phyloP scores from a whole-genome alignment of 352 stramenopile genomes.

The Pelagophyceae sp. region DNA sequence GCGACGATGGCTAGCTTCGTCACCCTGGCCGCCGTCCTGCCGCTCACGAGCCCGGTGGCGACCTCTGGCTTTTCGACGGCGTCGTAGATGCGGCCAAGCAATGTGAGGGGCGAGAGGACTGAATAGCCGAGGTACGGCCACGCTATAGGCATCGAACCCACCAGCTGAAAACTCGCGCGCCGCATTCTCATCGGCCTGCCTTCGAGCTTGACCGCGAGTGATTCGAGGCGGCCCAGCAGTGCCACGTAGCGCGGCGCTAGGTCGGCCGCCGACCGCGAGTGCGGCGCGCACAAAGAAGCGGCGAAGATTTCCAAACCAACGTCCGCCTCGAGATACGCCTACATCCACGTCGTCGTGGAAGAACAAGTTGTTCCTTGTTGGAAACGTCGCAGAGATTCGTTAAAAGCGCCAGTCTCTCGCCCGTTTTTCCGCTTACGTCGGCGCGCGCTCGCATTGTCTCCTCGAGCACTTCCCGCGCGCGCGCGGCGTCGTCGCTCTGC shows the following conservation, averaged over 20 bases:
- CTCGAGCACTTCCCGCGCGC: slow-evolving; percentile 7
- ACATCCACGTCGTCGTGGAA: too few relatives aligned
- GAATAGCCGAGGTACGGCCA: slow-evolving; percentile 27
- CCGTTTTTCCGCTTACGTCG: not conserved
- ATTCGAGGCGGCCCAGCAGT: not conserved
- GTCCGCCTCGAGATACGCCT: not conserved
- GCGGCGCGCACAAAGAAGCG: slow-evolving; percentile 21
- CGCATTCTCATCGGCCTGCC: not conserved
- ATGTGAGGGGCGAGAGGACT: not conserved
- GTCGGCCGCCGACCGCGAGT: not conserved
- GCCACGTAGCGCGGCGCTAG: not conserved
- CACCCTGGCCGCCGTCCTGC: not conserved
- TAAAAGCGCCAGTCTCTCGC: too few relatives aligned
- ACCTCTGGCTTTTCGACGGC: not conserved
- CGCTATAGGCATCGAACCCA: slow-evolving; percentile 23
- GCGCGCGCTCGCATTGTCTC: not conserved
- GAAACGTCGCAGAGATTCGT: not conserved
- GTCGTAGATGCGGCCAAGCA: slow-evolving; percentile 7
- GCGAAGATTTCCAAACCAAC: not conserved
- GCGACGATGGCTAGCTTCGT: slow-evolving; percentile 22
- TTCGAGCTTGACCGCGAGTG: not conserved
- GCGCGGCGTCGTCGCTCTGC: not conserved
- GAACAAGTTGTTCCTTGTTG: slow-evolving; percentile 2
- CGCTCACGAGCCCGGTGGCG: not conserved
- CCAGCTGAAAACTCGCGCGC: slow-evolving; percentile 2